phyloP scores from a whole-genome alignment of 108 stramenopile species.

The Pseudonitzschia pungens region DNA sequence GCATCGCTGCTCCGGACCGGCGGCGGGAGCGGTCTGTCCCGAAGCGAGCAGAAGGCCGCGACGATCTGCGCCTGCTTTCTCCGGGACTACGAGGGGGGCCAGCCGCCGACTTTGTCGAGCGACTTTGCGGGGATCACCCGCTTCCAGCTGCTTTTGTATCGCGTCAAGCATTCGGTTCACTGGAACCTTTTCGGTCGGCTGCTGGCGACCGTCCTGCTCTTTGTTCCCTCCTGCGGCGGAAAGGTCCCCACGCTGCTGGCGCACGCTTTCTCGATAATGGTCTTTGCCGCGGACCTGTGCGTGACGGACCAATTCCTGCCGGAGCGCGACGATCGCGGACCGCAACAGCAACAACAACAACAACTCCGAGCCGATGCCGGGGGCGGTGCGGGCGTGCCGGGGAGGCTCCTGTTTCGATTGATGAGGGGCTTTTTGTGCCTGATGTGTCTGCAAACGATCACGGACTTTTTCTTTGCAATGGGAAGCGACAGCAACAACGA shows the following conservation, averaged over 20 bases:
- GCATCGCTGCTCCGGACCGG: not conserved
- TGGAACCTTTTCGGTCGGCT: conserved; percentile 15
- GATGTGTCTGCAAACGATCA: conserved; percentile 24
- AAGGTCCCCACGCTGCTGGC: conserved; percentile 13
- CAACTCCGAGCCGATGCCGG: not conserved
- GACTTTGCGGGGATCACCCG: conserved; percentile 24
- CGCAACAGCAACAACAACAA: not conserved
- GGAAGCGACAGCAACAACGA: too few species aligned
- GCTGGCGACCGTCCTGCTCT: conserved; percentile 34
- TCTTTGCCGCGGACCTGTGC: conserved; percentile 22
- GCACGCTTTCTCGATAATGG: conserved; percentile 8
- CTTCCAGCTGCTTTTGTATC: conserved; percentile 25
- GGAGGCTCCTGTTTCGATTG: conserved; percentile 19
- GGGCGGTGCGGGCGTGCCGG: not conserved
- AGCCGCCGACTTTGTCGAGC: conserved; percentile 30
- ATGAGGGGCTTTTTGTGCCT: conserved; percentile 20
- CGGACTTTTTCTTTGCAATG: conserved; percentile 5
- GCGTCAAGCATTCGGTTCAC: conserved; percentile 16
- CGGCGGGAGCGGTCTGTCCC: not conserved
- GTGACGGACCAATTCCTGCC: conserved; percentile 11
- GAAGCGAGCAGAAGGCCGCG: conserved; percentile 10
- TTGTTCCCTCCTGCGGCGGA: conserved; percentile 16
- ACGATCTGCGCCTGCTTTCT: conserved; percentile 37
- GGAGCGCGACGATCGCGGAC: not conserved
- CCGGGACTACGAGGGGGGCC: conserved; percentile 38